phyloP scores from a whole-genome alignment of 495 filamentous ascomycete species.

The Daldinia decipiens region DNA sequence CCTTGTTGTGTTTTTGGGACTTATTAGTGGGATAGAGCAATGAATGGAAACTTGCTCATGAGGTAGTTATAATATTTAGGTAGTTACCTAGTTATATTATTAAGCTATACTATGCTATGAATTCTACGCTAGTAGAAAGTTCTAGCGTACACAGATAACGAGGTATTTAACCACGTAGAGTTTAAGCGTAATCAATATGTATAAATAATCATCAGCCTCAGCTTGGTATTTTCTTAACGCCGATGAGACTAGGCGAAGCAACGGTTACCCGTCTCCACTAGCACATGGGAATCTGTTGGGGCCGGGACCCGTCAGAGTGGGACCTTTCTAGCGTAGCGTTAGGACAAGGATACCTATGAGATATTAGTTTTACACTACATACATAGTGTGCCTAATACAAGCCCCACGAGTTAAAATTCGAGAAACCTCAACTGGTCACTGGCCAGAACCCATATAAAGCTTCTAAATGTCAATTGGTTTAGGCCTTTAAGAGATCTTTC shows the following conservation, averaged over 20 bases:
- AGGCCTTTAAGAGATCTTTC: too few species aligned
- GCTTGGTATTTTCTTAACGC: constrained; percentile 27
- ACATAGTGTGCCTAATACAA: too few species aligned
- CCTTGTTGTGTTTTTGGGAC: background rate
- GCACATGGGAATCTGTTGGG: background rate
- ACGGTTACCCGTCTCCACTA: background rate
- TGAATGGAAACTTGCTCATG: constrained; percentile 1
- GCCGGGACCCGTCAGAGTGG: constrained; percentile 13
- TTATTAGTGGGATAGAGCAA: background rate
- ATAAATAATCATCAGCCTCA: constrained; percentile 11
- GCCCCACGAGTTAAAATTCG: too few species aligned
- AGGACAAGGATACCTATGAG: too few species aligned
- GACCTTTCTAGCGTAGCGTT: constrained; percentile 23
- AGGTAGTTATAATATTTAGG: too few species aligned
- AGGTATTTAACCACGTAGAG: background rate
- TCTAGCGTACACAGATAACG: background rate
- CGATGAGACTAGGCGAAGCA: constrained; percentile 16
- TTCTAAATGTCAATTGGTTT: too few species aligned
- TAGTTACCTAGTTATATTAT: too few species aligned
- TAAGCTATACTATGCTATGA: too few species aligned
- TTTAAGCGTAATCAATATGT: background rate
- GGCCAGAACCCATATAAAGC: too few species aligned
- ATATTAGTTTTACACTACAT: too few species aligned
- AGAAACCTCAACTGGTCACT: too few species aligned
- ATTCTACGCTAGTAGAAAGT: too few species aligned